Conservation (phyloP, 1,139 yeast species). For the Kazachstania sp. region DNA sequence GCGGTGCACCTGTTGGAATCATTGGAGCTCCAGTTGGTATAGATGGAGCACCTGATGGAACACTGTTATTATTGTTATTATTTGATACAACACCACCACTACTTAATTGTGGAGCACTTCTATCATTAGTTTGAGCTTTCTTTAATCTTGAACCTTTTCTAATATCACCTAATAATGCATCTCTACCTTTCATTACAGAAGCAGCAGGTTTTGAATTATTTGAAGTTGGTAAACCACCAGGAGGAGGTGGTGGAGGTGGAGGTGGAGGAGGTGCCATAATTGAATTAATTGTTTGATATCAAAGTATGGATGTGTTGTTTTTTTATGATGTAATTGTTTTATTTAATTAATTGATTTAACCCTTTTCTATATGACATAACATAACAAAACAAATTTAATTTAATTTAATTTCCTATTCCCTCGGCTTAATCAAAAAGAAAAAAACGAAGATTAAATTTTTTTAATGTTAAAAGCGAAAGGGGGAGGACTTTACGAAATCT, state of each 20-base stretch:
- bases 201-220: constrained; percentile 15
- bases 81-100: not conserved
- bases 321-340: too few relatives aligned
- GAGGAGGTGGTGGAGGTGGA: constrained; percentile 31
- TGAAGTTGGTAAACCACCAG: constrained; percentile 4
- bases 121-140: constrained; percentile 67
- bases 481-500: too few relatives aligned
- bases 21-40: constrained; percentile 15
- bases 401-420: too few relatives aligned
- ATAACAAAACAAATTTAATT: too few relatives aligned
- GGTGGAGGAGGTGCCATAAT: constrained; percentile 13
- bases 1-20: constrained; percentile 34
- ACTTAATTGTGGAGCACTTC: constrained; percentile 47
- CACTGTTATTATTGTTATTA: constrained; percentile 1
- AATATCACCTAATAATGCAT: constrained; percentile 80
- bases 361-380: too few relatives aligned
- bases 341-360: too few relatives aligned
- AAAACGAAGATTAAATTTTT: too few relatives aligned
- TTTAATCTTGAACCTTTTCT: constrained; percentile 69
- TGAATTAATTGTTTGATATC: too few relatives aligned
- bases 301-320: too few relatives aligned
- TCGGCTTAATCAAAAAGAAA: too few relatives aligned
- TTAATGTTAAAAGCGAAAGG: too few relatives aligned
- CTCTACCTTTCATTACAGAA: constrained; percentile 41
- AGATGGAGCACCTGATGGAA: constrained; percentile 21